These are phyloP conservation scores for Pseudofabraea citricarpa DNA, from an alignment of 2,329 filamentous ascomycete genomes.

Conservation along the genomic window DNA sequence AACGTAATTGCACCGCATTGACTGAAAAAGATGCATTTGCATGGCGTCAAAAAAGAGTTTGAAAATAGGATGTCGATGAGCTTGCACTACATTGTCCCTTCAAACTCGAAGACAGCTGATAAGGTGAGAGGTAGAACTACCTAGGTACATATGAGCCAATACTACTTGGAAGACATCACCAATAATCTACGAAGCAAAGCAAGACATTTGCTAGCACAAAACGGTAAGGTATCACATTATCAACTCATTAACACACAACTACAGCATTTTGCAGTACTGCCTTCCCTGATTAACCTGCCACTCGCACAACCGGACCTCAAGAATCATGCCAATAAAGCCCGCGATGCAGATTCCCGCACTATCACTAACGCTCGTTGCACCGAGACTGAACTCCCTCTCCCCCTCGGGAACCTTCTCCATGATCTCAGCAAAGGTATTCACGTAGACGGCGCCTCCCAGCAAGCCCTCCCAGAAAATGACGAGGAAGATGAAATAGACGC, in stretches of 20 bases:
- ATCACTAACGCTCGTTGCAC: slow-evolving; percentile 88
- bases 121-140: too few species aligned
- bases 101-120: too few species aligned
- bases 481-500: slow-evolving; percentile 77
- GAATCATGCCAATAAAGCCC: slow-evolving; percentile 73
- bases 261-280: slow-evolving; percentile 54
- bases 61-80: too few species aligned
- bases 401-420: slow-evolving; percentile 71
- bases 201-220: too few species aligned
- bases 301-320: slow-evolving; percentile 77
- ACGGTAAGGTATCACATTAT: too few species aligned
- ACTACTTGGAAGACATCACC: too few species aligned
- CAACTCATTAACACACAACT: too few species aligned
- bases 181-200: too few species aligned
- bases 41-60: background rate
- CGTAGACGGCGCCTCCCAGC: slow-evolving; percentile 86
- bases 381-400: slow-evolving; percentile 86
- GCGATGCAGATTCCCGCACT: slow-evolving; percentile 87
- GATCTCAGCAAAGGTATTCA: slow-evolving; percentile 94
- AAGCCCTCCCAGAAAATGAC: slow-evolving; percentile 94
- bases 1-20: too few species aligned
- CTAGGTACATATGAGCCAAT: too few species aligned
- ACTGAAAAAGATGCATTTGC: too few species aligned
- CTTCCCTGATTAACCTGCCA: slow-evolving; percentile 82
- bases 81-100: too few species aligned